phyloP scores from a whole-genome alignment of 352 stramenopile species.

The Peronospora destructor region DNA sequence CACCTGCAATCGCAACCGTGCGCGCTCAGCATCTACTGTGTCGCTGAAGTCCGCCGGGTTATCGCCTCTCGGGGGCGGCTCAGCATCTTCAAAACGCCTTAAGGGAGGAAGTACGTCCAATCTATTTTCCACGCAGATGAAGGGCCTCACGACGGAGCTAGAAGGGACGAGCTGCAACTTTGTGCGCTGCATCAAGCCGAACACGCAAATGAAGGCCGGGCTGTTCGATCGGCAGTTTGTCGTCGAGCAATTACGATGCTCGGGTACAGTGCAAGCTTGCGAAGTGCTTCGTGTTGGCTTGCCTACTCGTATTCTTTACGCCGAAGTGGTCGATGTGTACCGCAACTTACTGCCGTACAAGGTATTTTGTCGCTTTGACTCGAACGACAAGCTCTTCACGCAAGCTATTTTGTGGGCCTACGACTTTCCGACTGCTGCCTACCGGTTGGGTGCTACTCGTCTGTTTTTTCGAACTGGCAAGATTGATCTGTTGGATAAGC shows the following conservation, averaged over 20 bases:
- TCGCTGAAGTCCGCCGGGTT: conserved; percentile 39
- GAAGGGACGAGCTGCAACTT: conserved; percentile 89
- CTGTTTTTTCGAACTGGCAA: conserved; percentile 85
- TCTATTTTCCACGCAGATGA: conserved; percentile 81
- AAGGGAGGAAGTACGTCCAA: conserved; percentile 67
- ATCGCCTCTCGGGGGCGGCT: conserved; percentile 29
- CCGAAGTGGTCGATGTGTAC: conserved; percentile 81
- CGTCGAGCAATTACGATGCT: conserved; percentile 68
- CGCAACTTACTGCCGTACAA: conserved; percentile 53
- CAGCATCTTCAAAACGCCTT: conserved; percentile 44
- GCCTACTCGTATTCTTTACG: conserved; percentile 80
- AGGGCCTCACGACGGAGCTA: conserved; percentile 73
- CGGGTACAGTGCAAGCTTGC: conserved; percentile 69
- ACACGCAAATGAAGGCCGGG: conserved; percentile 89
- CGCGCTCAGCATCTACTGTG: conserved; percentile 38
- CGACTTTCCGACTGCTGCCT: conserved; percentile 65
- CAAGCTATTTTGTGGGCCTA: conserved; percentile 76
- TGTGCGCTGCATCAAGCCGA: conserved; percentile 94
- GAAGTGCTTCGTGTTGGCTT: conserved; percentile 76
- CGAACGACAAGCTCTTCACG: conserved; percentile 83
- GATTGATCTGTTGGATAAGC: conserved; percentile 73
- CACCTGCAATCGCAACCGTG: conserved; percentile 30
- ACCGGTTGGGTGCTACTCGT: conserved; percentile 70
- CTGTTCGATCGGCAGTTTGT: conserved; percentile 72
- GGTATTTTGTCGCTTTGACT: conserved; percentile 67